A percentile compares a stretch with the other conserved stretches of the same genome.
phyloP scores from a whole-genome alignment of 176 grass and related monocot species.

The Puccinellia tenuiflora region DNA sequence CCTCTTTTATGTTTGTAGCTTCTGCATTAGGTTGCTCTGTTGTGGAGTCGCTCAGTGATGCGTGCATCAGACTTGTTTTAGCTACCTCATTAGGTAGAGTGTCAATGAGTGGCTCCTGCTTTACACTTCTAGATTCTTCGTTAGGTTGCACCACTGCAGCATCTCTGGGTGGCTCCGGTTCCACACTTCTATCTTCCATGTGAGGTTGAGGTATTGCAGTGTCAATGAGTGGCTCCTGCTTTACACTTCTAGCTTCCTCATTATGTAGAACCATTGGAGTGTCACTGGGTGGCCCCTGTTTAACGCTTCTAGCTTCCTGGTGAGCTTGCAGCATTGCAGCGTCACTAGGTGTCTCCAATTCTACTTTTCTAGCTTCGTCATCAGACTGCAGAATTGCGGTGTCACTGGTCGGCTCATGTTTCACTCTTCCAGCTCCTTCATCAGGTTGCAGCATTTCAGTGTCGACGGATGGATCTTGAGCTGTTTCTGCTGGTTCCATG shows the following conservation, averaged over 20 bases:
- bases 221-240: neutral
- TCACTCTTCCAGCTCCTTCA: neutral
- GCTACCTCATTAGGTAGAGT: neutral
- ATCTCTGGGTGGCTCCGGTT: neutral
- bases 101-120: neutral
- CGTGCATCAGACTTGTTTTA: neutral
- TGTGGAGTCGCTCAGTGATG: neutral
- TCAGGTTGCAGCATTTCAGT: neutral
- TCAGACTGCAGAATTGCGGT: neutral
- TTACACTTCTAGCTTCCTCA: neutral
- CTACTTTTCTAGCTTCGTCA: neutral
- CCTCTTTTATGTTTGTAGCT: neutral
- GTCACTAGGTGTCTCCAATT: neutral
- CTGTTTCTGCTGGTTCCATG: neutral
- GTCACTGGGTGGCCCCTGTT: neutral
- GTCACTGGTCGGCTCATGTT: neutral
- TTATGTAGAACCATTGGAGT: neutral
- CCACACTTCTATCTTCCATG: neutral
- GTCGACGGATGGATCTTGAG: neutral
- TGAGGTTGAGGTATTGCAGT: neutral
- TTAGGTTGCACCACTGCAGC: neutral
- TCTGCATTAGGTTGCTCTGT: neutral
- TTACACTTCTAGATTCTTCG: neutral
- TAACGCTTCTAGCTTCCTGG: conserved; percentile 6
- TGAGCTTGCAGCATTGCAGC: neutral